These are phyloP conservation scores for Mrakia frigida DNA, from an alignment of 768 basidiomycete species.

Conservation along the genomic window DNA sequence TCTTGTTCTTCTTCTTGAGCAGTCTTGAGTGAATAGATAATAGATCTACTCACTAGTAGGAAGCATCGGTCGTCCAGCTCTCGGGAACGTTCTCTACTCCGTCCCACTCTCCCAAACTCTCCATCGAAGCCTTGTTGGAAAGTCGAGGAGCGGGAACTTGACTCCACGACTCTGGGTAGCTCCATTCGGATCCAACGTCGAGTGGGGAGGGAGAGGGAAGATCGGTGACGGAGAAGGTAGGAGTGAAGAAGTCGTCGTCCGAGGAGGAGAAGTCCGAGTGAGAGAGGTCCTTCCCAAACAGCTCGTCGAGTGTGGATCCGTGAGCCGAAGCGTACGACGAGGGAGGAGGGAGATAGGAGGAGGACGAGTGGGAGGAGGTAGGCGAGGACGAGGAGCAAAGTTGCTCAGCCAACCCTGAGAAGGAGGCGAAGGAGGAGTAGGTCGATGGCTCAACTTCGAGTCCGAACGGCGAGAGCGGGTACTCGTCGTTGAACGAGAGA, in stretches of 20 bases:
- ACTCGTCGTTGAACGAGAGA: neutral
- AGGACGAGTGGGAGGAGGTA: neutral
- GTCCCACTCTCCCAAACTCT: constrained; percentile 14
- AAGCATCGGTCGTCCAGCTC: constrained; percentile 1
- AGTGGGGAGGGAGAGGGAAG: constrained; percentile 5
- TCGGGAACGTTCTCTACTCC: constrained; percentile 10
- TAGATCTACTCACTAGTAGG: neutral
- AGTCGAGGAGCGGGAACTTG: neutral
- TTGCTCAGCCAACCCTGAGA: neutral
- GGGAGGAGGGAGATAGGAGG: neutral
- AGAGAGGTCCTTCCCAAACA: constrained; percentile 3
- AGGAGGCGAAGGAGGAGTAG: neutral
- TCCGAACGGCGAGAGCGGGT: neutral
- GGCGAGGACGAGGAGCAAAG: neutral
- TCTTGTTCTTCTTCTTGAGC: too few species aligned
- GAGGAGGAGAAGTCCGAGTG: constrained; percentile 6
- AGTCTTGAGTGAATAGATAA: neutral
- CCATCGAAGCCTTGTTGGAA: constrained; percentile 19
- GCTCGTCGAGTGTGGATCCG: neutral
- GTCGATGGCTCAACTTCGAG: neutral
- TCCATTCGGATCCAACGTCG: neutral
- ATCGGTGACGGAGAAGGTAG: constrained; percentile 2
- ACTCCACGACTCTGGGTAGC: neutral
- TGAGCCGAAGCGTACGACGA: neutral
- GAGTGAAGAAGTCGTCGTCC: constrained; percentile 20